Base-by-base conservation (phyloP, 225 moss, liverwort and hornwort species). In the Physcomitrium patens region DNA sequence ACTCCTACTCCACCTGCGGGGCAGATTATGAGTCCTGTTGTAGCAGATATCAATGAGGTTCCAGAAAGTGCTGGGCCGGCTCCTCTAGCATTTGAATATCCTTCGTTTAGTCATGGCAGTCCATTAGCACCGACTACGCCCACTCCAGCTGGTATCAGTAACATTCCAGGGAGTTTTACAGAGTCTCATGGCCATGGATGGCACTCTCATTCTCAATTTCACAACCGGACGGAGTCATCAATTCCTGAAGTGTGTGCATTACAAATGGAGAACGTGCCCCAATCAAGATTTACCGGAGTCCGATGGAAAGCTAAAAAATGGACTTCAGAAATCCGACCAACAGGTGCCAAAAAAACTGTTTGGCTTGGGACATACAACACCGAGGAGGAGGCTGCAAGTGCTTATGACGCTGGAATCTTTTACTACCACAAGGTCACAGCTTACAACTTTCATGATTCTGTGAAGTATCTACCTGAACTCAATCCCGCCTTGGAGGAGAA, bases 321-420 rank as follows among this genome's bases (percentile, higher is more conserved):
- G 87, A 84, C 81, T 10, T 81, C 87, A 12, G 87, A 87, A 69
- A 87, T 87, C 16, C 76, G 87, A 68, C 87, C 87, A 22, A 60
- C 81, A 12, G 76, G 78, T 23, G 70, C 81, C 22, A 82, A 77
- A 15, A 87, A 65, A 68, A 87, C 87, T 28, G 82, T 84, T 12
- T 87, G 87, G 87, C 84, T 87, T 19, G 87, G 87, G 28, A 87
- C 87, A 15, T 87, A 87, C 37, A 62, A 69, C 66, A 87, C 87
- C 17, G 84, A 87, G 79, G 87, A 87, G 77, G 79, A 84, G 71
- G 87, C 87, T 45, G 87, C 87, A 17, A 84, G 87, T 70, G 84
- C 87, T 37, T 82, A 73, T 26, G 87, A 87, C 61, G 87, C 87
- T 44, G 87, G 87, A 17, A 82, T 84, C 69, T 82, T 64, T 64